Conservation (phyloP, 2,329 filamentous ascomycete species). For the Fusarium sulawesiense region DNA sequence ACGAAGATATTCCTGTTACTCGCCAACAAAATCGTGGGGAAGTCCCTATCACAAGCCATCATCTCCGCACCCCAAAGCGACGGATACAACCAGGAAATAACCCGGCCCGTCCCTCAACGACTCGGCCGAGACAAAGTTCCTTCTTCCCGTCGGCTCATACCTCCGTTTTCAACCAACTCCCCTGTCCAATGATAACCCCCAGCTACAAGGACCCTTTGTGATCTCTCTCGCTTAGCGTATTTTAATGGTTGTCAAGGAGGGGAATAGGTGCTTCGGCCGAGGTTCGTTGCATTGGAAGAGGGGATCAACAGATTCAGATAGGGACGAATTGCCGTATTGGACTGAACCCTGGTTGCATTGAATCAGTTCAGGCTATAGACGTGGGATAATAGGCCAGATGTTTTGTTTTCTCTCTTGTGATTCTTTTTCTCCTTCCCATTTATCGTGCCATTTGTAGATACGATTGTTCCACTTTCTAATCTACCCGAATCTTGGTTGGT, state of each 20-base stretch:
- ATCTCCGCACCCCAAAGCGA: constrained; percentile 10
- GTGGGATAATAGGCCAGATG: not conserved
- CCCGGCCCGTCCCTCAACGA: not conserved
- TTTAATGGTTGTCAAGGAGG: constrained; percentile 9
- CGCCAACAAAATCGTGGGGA: not conserved
- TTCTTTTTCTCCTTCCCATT: not conserved
- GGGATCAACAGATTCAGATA: constrained; percentile 16
- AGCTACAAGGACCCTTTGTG: constrained; percentile 9
- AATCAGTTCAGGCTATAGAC: constrained; percentile 10
- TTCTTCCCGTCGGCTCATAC: not conserved
- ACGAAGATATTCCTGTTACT: not conserved
- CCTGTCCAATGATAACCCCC: constrained; percentile 8
- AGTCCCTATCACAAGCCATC: not conserved
- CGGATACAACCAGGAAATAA: constrained; percentile 31
- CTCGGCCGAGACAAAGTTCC: constrained; percentile 32
- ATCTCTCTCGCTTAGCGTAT: constrained; percentile 2
- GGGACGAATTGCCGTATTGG: not conserved
- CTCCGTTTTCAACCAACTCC: constrained; percentile 2
- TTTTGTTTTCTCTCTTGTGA: not conserved
- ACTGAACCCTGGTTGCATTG: constrained; percentile 3
- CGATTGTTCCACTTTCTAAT: not conserved
- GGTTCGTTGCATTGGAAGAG: constrained; percentile 22
- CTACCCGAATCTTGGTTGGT: not conserved
- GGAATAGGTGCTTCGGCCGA: constrained; percentile 20
- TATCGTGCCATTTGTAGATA: not conserved